Evolutionary conservation across 352 stramenopile species (phyloP).

Genomic region (Globisporangium ultimum): DNA sequence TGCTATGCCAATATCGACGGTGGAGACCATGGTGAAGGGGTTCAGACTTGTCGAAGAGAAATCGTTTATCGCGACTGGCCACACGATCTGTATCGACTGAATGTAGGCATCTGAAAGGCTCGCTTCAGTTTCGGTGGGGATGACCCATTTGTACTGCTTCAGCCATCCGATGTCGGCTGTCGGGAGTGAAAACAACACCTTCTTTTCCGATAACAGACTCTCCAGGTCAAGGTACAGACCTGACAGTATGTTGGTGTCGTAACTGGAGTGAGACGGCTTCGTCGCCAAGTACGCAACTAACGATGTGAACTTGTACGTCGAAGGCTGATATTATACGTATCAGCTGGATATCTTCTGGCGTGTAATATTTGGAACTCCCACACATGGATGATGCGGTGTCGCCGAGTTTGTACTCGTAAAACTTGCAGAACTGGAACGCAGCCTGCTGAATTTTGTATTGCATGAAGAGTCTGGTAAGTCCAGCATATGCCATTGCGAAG

Average conservation of each 20-base stretch:
- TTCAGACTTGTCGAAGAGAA: not conserved
- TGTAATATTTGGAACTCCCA: constrained; percentile 1
- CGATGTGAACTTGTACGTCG: not conserved
- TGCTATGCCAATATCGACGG: not conserved
- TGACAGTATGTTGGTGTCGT: not conserved
- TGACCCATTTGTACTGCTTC: not conserved
- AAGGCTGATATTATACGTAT: not conserved
- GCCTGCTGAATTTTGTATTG: constrained; percentile 13
- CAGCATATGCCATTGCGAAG: constrained; percentile 10
- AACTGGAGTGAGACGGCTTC: not conserved
- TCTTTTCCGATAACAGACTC: not conserved
- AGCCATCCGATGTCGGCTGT: not conserved
- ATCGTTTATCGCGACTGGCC: not conserved
- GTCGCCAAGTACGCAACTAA: not conserved
- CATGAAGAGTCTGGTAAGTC: constrained; percentile 12
- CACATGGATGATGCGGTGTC: constrained; percentile 12
- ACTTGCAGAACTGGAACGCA: constrained; percentile 16
- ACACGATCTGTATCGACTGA: constrained; percentile 1
- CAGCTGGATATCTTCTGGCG: not conserved
- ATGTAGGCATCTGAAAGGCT: not conserved
- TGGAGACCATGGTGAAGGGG: not conserved
- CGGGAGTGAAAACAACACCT: not conserved
- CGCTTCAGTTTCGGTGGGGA: not conserved
- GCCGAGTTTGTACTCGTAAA: constrained; percentile 17
- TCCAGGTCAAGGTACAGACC: not conserved